phyloP scores from a whole-genome alignment of 768 basidiomycete species.

The Neoboletus subvelutipes region DNA sequence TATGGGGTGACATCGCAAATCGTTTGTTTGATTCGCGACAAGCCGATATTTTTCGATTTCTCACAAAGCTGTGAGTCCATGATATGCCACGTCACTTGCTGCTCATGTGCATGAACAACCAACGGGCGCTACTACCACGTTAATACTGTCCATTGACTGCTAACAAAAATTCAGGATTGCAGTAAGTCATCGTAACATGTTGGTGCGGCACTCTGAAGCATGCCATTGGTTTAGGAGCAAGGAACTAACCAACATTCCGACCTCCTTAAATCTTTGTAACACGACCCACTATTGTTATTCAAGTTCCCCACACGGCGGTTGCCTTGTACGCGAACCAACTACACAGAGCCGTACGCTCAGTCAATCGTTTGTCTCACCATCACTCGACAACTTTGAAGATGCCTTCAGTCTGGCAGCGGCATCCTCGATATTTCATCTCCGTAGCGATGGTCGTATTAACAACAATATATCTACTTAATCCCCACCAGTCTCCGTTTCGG shows the following conservation, averaged over 20 bases:
- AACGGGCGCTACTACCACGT: conserved; percentile 2
- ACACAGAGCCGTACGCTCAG: conserved; percentile 4
- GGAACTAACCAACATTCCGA: conserved; percentile 1
- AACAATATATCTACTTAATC: conserved; percentile 49
- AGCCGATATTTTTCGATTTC: no score
- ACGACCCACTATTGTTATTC: conserved; percentile 18
- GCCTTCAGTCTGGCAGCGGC: conserved; percentile 39
- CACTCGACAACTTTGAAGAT: conserved; percentile 18
- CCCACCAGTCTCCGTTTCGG: conserved; percentile 31
- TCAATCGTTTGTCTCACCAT: conserved; percentile 3
- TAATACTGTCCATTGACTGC: conserved; percentile 4
- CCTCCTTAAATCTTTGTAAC: conserved; percentile 9
- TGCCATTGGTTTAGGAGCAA: background rate
- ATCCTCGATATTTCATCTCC: conserved; percentile 53
- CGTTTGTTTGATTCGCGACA: background rate
- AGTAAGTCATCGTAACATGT: conserved; percentile 15
- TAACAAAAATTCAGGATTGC: conserved; percentile 2
- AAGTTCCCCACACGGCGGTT: conserved; percentile 3
- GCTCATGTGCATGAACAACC: conserved; percentile 23
- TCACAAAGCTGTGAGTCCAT: background rate
- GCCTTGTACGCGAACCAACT: conserved; percentile 7
- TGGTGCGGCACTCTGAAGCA: background rate
- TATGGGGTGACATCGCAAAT: background rate
- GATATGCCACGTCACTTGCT: conserved; percentile 22
- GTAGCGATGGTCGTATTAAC: conserved; percentile 41